A percentile compares a stretch with the other conserved stretches of the same genome.
Evolutionary conservation across 192 early-diverging fungal species (phyloP).

Genomic region (Mortierella alpina): DNA sequence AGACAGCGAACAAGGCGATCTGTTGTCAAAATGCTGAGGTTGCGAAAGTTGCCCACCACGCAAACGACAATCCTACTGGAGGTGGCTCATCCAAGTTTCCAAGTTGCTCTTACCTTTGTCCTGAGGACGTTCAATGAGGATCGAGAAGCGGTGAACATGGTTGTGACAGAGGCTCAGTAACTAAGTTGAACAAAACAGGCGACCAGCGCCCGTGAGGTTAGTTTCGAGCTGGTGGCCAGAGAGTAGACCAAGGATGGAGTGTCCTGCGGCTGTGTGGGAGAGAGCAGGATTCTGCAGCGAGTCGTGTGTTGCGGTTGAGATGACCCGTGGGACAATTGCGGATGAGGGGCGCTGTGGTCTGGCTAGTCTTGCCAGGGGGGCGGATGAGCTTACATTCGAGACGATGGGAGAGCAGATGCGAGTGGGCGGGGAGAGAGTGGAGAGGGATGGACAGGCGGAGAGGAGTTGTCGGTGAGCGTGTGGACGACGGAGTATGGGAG

Average conservation of each 20-base stretch:
- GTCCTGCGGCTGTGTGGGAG: too few relatives aligned
- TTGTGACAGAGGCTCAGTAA: neutral
- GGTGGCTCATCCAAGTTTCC: too few relatives aligned
- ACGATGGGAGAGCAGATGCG: neutral
- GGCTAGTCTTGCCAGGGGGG: neutral
- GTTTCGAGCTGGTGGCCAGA: too few relatives aligned
- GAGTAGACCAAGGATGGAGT: too few relatives aligned
- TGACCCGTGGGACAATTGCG: too few relatives aligned
- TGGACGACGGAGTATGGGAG: neutral
- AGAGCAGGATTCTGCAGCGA: too few relatives aligned
- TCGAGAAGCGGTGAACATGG: conserved; percentile 48
- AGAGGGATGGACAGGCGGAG: neutral
- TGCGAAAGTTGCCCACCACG: too few relatives aligned
- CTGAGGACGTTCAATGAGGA: conserved; percentile 39
- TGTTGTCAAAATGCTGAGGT: neutral
- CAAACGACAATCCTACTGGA: too few relatives aligned
- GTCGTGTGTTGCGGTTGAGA: too few relatives aligned
- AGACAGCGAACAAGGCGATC: neutral
- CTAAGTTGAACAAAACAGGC: too few relatives aligned
- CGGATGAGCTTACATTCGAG: neutral
- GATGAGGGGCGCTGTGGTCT: neutral
- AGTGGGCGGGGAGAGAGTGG: conserved; percentile 4
- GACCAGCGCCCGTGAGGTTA: too few relatives aligned
- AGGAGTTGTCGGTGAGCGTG: neutral
- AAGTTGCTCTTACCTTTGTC: conserved; percentile 25